Percentiles rank a stretch among this genome's conserved stretches.
These are phyloP conservation scores for Magnaporthiopsis rhizophila DNA, from an alignment of 2,329 filamentous ascomycete genomes.

Conservation along the genomic window DNA sequence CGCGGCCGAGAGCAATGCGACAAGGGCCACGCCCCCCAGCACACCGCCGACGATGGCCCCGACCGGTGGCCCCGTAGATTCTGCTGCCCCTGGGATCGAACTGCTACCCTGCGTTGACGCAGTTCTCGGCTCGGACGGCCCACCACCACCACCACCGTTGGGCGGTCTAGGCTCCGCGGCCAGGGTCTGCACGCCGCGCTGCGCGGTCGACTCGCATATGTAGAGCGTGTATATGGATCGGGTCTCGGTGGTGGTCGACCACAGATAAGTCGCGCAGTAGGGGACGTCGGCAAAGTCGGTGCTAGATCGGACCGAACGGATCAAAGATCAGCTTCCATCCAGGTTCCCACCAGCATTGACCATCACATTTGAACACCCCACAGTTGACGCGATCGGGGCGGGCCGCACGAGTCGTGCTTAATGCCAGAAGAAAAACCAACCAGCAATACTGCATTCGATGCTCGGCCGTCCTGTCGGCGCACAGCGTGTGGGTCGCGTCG, in stretches of 20 bases:
- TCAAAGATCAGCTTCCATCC: too few relatives aligned
- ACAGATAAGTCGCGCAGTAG: conserved; percentile 6
- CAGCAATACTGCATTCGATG: conserved; percentile 6
- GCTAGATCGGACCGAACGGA: background rate
- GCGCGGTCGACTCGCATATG: conserved; percentile 8
- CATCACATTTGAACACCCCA: too few relatives aligned
- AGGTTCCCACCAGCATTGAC: too few relatives aligned
- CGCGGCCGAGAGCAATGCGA: background rate
- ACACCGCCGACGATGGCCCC: conserved; percentile 1
- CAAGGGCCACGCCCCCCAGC: background rate
- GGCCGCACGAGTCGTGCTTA: too few relatives aligned
- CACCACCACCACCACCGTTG: too few relatives aligned
- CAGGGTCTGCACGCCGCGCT: conserved; percentile 42
- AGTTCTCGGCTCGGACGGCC: background rate
- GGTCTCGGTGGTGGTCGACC: conserved; percentile 6
- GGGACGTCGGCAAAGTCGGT: conserved; percentile 4
- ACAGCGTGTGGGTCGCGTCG: conserved; percentile 2
- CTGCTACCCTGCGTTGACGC: background rate
- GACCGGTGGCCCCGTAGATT: background rate
- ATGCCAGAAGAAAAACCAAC: background rate
- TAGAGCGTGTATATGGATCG: conserved; percentile 2
- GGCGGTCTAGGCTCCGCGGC: conserved; percentile 31
- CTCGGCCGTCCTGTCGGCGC: background rate
- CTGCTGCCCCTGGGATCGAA: background rate
- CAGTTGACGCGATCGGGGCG: too few relatives aligned